Percentiles rank a stretch among this genome's conserved stretches.
phyloP scores from a whole-genome alignment of 768 basidiomycete genomes.

The Lentinula detonsa region DNA sequence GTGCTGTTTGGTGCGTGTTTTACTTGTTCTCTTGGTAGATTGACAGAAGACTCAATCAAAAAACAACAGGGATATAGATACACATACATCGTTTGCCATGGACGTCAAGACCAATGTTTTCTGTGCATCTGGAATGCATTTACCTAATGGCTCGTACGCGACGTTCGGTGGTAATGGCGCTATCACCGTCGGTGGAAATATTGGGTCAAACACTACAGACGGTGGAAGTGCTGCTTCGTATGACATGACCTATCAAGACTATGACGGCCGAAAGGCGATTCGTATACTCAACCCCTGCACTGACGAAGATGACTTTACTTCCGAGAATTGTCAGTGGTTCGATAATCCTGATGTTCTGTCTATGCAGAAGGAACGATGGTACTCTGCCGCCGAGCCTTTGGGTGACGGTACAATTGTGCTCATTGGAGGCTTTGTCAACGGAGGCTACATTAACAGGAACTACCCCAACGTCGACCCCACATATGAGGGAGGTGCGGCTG shows the following conservation, averaged over 20 bases:
- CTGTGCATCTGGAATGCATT: conserved; percentile 78
- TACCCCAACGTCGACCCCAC: conserved; percentile 60
- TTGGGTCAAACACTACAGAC: conserved; percentile 44
- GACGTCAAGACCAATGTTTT: conserved; percentile 70
- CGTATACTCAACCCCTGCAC: conserved; percentile 78
- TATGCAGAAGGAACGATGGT: conserved; percentile 73
- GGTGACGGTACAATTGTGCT: conserved; percentile 75
- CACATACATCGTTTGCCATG: conserved; percentile 57
- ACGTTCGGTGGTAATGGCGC: conserved; percentile 80
- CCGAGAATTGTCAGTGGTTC: conserved; percentile 62
- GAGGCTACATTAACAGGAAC: conserved; percentile 78
- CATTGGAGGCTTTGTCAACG: conserved; percentile 76
- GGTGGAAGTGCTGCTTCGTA: conserved; percentile 41
- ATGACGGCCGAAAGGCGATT: conserved; percentile 74
- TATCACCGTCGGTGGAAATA: conserved; percentile 56
- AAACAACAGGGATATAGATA: conserved; percentile 50
- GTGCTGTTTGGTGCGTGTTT: conserved; percentile 50
- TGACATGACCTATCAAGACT: conserved; percentile 70
- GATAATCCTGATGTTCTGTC: conserved; percentile 56
- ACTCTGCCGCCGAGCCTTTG: conserved; percentile 68
- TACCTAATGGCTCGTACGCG: conserved; percentile 71
- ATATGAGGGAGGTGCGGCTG: conserved; percentile 63
- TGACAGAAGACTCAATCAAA: background rate
- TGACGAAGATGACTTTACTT: conserved; percentile 37
- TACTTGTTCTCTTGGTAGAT: background rate